Evolutionary conservation across 805 yeast genomes (phyloP), one percentile per base, ranked within the genome.

Genomic region (Hemisphaericaspora nanyangensis): DNA sequence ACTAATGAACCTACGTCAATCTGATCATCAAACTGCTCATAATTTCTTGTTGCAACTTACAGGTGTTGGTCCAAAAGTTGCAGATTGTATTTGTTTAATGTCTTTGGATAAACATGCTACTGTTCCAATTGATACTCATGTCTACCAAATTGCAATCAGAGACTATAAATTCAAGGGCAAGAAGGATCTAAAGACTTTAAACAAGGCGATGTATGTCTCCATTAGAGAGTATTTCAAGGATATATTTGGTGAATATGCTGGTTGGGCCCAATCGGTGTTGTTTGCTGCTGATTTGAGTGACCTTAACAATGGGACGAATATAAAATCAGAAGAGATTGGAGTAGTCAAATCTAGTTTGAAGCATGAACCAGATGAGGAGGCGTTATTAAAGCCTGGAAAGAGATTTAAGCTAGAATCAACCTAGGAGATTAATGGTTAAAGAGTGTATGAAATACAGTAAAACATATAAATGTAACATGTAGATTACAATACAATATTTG

Each of bases 61-160:
- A 3, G 99, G 99, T 1, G 96, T 93, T 0, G 99, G 99, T 0
- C 98, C 98, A 0, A 93, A 93, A 62, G 98, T 93, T 1, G 97
- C 99, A 0, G 99, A 93, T 51, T 93, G 99, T 58, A 93, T 93
- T 12, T 82, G 95, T 47, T 67, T 93, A 32, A 91, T 93, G 97
- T 81, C 93, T 2, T 68, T 91, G 44, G 91, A 85, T 51, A 82
- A 85, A 56, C 87, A 85, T 52, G 87, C 82, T 40, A 77, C 87
- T 8, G 96, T 93, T 3, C 99, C 99, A 0, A 86, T 93, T 1
- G 99, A 93, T 58, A 95, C 97, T 0, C 99, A 93, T 55, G 95
- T 93, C 17, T 85, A 82, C 68, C 87, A 90, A 53, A 85, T 93
- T 36, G 96, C 96, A 0, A 75, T 77, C 41, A 67, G 95, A 39